These are phyloP conservation scores for Bisporella sp. DNA, from an alignment of 2,329 filamentous ascomycete species.

Conservation along the genomic window DNA sequence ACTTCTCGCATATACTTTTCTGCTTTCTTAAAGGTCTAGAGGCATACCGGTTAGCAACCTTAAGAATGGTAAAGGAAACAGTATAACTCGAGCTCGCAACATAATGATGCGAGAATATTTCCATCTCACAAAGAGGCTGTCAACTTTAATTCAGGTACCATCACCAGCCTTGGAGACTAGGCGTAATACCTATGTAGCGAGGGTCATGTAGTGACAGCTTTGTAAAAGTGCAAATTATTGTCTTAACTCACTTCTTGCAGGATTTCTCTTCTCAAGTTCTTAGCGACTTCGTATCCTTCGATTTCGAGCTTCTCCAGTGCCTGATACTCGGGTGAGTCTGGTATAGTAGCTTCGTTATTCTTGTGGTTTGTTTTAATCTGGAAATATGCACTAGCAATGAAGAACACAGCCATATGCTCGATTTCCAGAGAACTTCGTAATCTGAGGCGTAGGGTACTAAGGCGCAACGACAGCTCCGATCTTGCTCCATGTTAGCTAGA, in stretches of 20 bases:
- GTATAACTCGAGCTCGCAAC: too few species aligned
- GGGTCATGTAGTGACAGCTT: background rate
- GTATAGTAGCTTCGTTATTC: conserved; percentile 46
- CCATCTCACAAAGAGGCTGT: too few species aligned
- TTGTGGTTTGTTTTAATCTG: conserved; percentile 69
- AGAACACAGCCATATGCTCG: conserved; percentile 77
- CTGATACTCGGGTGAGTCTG: conserved; percentile 60
- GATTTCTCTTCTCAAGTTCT: conserved; percentile 70
- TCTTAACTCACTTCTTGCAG: conserved; percentile 42
- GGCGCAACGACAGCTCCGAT: background rate
- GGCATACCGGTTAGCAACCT: conserved; percentile 11
- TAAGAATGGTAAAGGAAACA: background rate
- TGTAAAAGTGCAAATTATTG: conserved; percentile 7
- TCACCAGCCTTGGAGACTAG: too few species aligned
- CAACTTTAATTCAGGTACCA: too few species aligned
- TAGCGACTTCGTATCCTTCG: conserved; percentile 70
- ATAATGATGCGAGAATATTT: too few species aligned
- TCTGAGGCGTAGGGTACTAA: conserved; percentile 55
- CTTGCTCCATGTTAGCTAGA: background rate
- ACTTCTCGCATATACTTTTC: conserved; percentile 58
- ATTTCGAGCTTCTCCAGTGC: conserved; percentile 64
- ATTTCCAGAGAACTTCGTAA: conserved; percentile 70
- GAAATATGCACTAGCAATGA: conserved; percentile 74
- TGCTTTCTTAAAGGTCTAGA: conserved; percentile 42
- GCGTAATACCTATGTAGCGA: too few species aligned